Evolutionary conservation across 495 filamentous ascomycete genomes (phyloP).

Genomic region (Penicillium paradoxum): DNA sequence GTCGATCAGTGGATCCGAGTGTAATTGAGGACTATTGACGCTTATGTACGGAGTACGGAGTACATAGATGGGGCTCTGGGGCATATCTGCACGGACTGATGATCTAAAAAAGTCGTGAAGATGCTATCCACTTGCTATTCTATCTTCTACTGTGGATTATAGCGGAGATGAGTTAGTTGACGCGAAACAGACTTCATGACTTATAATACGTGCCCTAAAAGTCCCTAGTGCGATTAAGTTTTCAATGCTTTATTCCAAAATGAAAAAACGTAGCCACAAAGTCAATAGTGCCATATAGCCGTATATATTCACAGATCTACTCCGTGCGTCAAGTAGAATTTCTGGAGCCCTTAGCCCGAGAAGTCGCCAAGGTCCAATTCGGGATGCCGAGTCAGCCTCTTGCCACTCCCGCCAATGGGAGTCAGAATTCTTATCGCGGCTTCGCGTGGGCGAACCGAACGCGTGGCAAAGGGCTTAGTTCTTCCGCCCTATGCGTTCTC

Average conservation of each 20-base stretch:
- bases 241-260: neutral
- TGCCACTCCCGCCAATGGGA: neutral
- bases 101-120: neutral
- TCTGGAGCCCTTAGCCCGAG: neutral
- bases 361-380: neutral
- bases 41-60: no score
- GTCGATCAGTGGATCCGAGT: constrained; percentile 9
- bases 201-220: no score
- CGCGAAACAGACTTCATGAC: neutral
- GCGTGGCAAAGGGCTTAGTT: neutral
- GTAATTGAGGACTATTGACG: neutral
- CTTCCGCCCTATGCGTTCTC: neutral
- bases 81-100: neutral
- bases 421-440: neutral
- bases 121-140: neutral
- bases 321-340: neutral
- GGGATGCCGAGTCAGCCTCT: neutral
- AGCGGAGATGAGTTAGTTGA: neutral
- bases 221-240: neutral
- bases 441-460: neutral
- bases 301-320: neutral
- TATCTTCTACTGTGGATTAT: neutral
- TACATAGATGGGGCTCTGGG: neutral
- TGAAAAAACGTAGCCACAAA: neutral
- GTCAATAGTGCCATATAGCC: neutral